phyloP scores from a whole-genome alignment of 1,139 yeast genomes.

The Arxiozyma bovina region DNA sequence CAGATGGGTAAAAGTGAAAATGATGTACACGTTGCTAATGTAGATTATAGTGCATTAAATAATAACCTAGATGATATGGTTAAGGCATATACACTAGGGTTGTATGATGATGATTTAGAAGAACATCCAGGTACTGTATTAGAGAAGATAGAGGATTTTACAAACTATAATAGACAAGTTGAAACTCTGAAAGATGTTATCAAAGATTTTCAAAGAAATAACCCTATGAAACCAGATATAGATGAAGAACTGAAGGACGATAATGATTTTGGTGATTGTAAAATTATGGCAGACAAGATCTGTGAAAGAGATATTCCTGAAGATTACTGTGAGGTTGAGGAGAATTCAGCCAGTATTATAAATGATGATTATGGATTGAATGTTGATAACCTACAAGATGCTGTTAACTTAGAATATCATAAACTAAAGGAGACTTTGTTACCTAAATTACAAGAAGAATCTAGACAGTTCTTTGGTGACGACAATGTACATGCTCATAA shows the following conservation, averaged over 20 bases:
- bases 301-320: slow-evolving; percentile 38
- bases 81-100: slow-evolving; percentile 49
- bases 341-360: slow-evolving; percentile 29
- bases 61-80: slow-evolving; percentile 50
- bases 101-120: slow-evolving; percentile 50
- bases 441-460: slow-evolving; percentile 36
- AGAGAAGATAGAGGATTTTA: slow-evolving; percentile 48
- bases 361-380: slow-evolving; percentile 32
- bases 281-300: slow-evolving; percentile 32
- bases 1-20: slow-evolving; percentile 11
- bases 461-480: slow-evolving; percentile 34
- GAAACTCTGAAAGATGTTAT: slow-evolving; percentile 34
- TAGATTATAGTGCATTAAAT: slow-evolving; percentile 39
- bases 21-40: slow-evolving; percentile 19
- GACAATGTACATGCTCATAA: neutral
- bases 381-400: slow-evolving; percentile 36
- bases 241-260: slow-evolving; percentile 21
- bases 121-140: slow-evolving; percentile 50
- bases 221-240: slow-evolving; percentile 12
- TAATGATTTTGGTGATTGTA: slow-evolving; percentile 18
- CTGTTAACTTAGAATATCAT: slow-evolving; percentile 49
- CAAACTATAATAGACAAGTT: slow-evolving; percentile 41
- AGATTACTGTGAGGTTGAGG: slow-evolving; percentile 21
- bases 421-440: slow-evolving; percentile 47
- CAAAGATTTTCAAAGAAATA: slow-evolving; percentile 18